A percentile compares a stretch with the other conserved stretches of the same genome.
These are phyloP conservation scores for Aspergillus baeticus DNA, from an alignment of 495 filamentous ascomycete genomes.

Conservation along the genomic window DNA sequence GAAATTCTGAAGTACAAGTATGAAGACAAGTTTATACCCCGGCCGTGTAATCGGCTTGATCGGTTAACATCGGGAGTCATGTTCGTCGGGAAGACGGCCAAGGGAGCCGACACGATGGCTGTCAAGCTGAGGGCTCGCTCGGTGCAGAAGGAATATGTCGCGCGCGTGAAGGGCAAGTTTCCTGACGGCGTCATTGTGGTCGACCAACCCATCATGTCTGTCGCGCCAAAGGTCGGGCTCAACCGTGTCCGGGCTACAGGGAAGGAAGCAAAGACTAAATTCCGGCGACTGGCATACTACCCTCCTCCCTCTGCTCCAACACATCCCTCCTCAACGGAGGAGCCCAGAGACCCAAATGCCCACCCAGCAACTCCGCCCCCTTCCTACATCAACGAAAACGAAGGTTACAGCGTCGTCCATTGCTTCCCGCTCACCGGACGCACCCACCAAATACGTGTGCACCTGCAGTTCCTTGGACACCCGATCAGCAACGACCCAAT, in stretches of 20 bases:
- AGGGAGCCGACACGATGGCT: conserved; percentile 75
- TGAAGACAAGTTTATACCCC: conserved; percentile 64
- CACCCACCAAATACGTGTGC: conserved; percentile 93
- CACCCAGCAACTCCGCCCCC: conserved; percentile 34
- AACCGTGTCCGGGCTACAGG: conserved; percentile 92
- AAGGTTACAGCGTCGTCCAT: conserved; percentile 92
- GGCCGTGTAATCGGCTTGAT: conserved; percentile 93
- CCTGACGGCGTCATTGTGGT: conserved; percentile 79
- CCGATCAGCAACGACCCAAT: conserved; percentile 97
- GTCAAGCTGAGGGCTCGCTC: conserved; percentile 68
- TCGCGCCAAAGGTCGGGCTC: conserved; percentile 91
- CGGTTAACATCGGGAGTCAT: conserved; percentile 92
- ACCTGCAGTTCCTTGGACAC: conserved; percentile 90
- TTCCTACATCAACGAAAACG: conserved; percentile 26
- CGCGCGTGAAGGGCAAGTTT: conserved; percentile 86
- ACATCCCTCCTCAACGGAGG: conserved; percentile 13
- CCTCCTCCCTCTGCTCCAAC: conserved; percentile 42
- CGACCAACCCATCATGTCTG: conserved; percentile 88
- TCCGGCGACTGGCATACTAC: conserved; percentile 86
- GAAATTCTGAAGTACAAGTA: conserved; percentile 89
- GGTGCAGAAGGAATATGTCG: conserved; percentile 92
- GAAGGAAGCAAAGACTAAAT: conserved; percentile 85
- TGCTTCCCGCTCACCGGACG: conserved; percentile 91
- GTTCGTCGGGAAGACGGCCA: conserved; percentile 86
- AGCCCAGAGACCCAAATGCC: conserved; percentile 24